Percentiles rank a stretch among this genome's conserved stretches.
phyloP scores from a whole-genome alignment of 805 yeast species.

The Priceomyces haplophilus region DNA sequence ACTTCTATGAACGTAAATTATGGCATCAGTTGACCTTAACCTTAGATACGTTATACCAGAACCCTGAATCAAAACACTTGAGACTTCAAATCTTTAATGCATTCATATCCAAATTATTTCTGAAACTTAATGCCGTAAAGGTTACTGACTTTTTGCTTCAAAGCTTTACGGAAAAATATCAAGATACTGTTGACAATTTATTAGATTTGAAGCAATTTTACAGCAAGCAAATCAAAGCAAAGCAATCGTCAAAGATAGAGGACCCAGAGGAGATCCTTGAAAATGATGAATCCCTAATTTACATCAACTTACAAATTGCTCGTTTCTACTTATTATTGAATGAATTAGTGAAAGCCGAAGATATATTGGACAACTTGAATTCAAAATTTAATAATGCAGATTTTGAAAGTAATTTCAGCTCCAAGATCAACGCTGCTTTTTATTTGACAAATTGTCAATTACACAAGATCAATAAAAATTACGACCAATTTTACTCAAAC shows the following conservation, averaged over 20 bases:
- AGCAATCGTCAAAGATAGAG: constrained; percentile 24
- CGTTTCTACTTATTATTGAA: constrained; percentile 60
- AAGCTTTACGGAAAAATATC: constrained; percentile 34
- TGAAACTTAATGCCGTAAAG: constrained; percentile 74
- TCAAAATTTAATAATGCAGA: constrained; percentile 48
- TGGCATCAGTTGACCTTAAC: constrained; percentile 90
- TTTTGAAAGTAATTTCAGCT: constrained; percentile 27
- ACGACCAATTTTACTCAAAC: constrained; percentile 76
- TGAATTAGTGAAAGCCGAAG: constrained; percentile 56
- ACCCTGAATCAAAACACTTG: constrained; percentile 49
- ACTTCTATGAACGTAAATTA: constrained; percentile 79
- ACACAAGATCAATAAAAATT: constrained; percentile 72
- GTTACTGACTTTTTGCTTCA: constrained; percentile 70
- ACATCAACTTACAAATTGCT: constrained; percentile 62
- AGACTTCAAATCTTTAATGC: constrained; percentile 66
- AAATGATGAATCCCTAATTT: constrained; percentile 53
- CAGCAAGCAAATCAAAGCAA: constrained; percentile 24
- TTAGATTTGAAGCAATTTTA: constrained; percentile 29
- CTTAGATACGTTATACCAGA: constrained; percentile 58
- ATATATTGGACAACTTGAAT: constrained; percentile 60
- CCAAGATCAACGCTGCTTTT: constrained; percentile 76
- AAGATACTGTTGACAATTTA: constrained; percentile 35
- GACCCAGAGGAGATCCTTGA: constrained; percentile 33
- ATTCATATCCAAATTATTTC: constrained; percentile 64
- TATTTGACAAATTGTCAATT: constrained; percentile 77